A percentile compares a stretch with the other conserved stretches of the same genome.
phyloP scores from a whole-genome alignment of 2,329 filamentous ascomycete species.

The Cryphonectria radicalis region DNA sequence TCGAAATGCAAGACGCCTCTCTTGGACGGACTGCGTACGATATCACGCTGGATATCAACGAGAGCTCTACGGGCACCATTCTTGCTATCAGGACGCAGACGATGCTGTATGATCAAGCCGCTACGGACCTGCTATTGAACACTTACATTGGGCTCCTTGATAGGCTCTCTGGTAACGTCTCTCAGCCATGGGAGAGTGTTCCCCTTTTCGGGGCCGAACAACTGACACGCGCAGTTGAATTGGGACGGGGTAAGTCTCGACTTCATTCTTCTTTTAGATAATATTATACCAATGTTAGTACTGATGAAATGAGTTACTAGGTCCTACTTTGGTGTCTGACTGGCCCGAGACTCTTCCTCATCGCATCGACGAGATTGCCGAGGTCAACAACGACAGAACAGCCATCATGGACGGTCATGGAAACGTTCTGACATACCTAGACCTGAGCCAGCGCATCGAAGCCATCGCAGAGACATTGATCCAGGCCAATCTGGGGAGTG shows the following conservation, averaged over 20 bases:
- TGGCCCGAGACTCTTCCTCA: neutral
- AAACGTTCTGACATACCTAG: neutral
- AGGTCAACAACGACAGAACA: neutral
- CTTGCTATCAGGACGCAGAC: neutral
- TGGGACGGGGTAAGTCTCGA: neutral
- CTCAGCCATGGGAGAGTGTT: neutral
- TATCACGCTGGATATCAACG: neutral
- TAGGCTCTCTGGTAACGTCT: neutral
- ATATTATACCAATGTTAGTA: neutral
- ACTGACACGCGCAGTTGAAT: neutral
- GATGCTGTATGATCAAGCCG: neutral
- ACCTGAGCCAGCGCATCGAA: neutral
- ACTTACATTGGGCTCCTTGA: neutral
- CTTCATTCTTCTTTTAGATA: neutral
- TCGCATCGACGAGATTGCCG: neutral
- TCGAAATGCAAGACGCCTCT: neutral
- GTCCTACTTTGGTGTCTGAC: neutral
- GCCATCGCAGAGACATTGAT: neutral
- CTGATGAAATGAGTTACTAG: neutral
- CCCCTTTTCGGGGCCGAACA: neutral
- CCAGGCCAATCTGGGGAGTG: neutral
- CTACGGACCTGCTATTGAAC: neutral
- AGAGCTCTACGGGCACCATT: neutral
- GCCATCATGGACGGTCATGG: neutral
- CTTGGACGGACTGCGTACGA: neutral